Evolutionary conservation across 2,329 filamentous ascomycete genomes (phyloP).

Genomic region (Pseudocercospora cruenta): DNA sequence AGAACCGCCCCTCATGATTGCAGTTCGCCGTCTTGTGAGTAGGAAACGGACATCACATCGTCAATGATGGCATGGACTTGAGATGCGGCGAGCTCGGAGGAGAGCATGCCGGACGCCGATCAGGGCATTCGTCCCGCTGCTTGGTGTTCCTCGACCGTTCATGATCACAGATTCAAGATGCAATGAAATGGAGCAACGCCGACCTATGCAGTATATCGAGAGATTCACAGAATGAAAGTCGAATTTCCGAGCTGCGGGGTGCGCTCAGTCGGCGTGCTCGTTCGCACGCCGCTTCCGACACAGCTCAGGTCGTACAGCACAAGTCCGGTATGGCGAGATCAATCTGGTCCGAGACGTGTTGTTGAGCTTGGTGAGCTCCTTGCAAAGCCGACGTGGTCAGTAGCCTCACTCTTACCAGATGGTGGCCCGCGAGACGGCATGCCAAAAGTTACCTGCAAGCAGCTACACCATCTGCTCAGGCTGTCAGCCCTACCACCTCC

Average conservation of each 20-base stretch:
- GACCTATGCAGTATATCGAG: not conserved
- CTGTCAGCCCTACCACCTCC: conserved; percentile 85
- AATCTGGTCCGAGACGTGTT: not conserved
- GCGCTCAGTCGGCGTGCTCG: not conserved
- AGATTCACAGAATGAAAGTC: not conserved
- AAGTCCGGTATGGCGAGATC: not conserved
- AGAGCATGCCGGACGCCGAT: not conserved
- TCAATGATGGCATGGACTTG: not conserved
- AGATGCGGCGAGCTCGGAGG: not conserved
- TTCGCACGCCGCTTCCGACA: not conserved
- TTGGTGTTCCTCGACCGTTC: not conserved
- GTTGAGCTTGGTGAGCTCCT: conserved; percentile 52
- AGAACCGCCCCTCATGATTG: not conserved
- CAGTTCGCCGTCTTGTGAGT: not conserved
- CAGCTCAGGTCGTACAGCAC: not conserved
- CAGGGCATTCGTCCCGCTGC: not conserved
- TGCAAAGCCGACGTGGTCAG: conserved; percentile 79
- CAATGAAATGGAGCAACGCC: not conserved
- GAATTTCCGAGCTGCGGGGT: not conserved
- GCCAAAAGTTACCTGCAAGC: conserved; percentile 61
- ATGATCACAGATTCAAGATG: not conserved
- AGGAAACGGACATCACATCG: not conserved
- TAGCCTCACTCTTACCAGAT: conserved; percentile 69
- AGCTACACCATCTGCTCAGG: conserved; percentile 82
- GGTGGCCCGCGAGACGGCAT: conserved; percentile 35